Conservation (phyloP, 331 rosid genomes). For the Telfairia occidentalis region DNA sequence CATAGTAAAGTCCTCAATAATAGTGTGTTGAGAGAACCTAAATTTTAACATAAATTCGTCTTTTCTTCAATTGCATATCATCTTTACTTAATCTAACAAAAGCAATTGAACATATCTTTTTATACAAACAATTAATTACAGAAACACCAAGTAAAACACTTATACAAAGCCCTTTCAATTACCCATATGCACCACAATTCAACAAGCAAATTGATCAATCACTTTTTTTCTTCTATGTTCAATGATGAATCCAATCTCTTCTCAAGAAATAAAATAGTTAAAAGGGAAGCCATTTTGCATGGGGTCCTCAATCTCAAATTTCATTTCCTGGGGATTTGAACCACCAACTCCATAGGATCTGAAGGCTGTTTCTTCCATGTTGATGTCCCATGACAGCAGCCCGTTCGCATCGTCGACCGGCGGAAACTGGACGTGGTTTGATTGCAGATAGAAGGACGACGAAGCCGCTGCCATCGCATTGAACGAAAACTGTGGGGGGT, state of each 20-base stretch:
- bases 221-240: not conserved
- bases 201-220: not conserved
- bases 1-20: not conserved
- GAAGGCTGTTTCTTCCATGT: not conserved
- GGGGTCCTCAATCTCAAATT: not conserved
- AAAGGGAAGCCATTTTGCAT: not conserved
- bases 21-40: not conserved
- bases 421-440: not conserved
- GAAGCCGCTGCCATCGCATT: not conserved
- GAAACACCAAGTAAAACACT: not conserved
- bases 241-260: not conserved
- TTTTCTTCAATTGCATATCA: not conserved
- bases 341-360: conserved; percentile 7
- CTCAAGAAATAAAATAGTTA: not conserved
- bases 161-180: not conserved
- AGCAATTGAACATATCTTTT: not conserved
- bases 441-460: not conserved
- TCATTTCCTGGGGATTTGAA: not conserved
- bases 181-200: not conserved
- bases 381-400: conserved; percentile 7
- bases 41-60: not conserved
- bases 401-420: not conserved
- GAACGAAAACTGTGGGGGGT: conserved; percentile 19
- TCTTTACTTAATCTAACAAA: not conserved
- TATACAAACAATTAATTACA: not conserved